phyloP scores from a whole-genome alignment of 306 rosid species.

The Begonia peltatifolia region DNA sequence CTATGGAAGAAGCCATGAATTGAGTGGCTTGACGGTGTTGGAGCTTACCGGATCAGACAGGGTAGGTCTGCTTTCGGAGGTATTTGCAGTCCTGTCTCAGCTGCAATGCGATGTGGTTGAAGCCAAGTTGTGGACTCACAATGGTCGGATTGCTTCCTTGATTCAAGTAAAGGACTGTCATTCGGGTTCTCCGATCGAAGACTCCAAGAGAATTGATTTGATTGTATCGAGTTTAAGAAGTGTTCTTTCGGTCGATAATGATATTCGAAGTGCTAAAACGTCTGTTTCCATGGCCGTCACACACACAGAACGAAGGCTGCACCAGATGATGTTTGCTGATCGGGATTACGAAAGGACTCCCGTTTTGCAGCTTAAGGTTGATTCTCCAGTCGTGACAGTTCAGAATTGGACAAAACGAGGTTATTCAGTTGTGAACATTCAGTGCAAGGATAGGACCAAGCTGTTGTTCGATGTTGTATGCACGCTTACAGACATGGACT shows the following conservation, averaged over 20 bases:
- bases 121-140: constrained; percentile 91
- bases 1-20: constrained; percentile 17
- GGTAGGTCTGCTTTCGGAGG: constrained; percentile 83
- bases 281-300: constrained; percentile 50
- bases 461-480: constrained; percentile 75
- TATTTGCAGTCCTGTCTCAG: constrained; percentile 78
- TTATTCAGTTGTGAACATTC: constrained; percentile 73
- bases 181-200: constrained; percentile 65
- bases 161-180: constrained; percentile 49
- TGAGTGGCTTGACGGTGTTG: constrained; percentile 42
- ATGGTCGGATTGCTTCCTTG: constrained; percentile 79
- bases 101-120: constrained; percentile 90
- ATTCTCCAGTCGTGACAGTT: constrained; percentile 33
- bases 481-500: constrained; percentile 89
- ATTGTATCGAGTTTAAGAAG: constrained; percentile 68
- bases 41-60: constrained; percentile 88
- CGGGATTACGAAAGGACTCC: constrained; percentile 80
- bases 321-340: constrained; percentile 89
- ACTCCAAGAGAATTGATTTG: constrained; percentile 41
- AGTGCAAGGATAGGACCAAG: constrained; percentile 72
- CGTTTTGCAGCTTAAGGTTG: constrained; percentile 20
- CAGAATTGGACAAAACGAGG: constrained; percentile 83
- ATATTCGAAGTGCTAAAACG: constrained; percentile 68
- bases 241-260: constrained; percentile 78
- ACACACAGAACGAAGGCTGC: constrained; percentile 79